Conservation (phyloP, 371 early-diverging fungal genomes). For the Mortierella sp. region DNA sequence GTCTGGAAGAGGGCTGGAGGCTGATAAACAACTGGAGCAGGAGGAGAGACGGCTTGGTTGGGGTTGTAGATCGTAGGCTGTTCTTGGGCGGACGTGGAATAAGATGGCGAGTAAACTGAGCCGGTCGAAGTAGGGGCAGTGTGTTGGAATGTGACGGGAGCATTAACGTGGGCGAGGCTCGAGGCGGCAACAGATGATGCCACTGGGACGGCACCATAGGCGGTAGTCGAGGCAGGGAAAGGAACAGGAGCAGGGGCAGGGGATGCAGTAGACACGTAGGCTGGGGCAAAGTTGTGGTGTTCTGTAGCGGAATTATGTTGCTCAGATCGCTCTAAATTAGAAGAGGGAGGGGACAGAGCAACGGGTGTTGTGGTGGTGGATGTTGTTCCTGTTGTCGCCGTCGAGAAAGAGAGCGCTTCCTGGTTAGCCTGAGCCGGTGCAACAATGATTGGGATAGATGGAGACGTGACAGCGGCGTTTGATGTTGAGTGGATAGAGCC, state of each 20-base stretch:
- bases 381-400: not conserved
- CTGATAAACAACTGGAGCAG: slow-evolving; percentile 29
- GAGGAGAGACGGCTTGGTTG: not conserved
- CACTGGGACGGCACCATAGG: slow-evolving; percentile 1
- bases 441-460: not conserved
- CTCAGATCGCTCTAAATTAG: slow-evolving; percentile 21
- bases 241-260: not conserved
- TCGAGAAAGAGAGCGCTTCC: not conserved
- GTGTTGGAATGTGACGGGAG: not conserved
- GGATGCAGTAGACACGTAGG: slow-evolving; percentile 9
- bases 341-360: not conserved
- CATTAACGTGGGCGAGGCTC: not conserved
- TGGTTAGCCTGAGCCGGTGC: not conserved
- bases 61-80: slow-evolving; percentile 26
- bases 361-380: not conserved
- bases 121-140: not conserved
- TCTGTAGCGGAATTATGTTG: not conserved
- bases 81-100: not conserved
- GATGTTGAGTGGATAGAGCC: slow-evolving; percentile 9
- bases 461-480: slow-evolving; percentile 5
- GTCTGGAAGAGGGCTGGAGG: slow-evolving; percentile 16
- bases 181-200: not conserved
- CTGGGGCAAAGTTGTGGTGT: not conserved
- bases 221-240: not conserved
- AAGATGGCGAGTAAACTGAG: not conserved